phyloP scores from a whole-genome alignment of 2,329 filamentous ascomycete species.

The Cercospora sesami region DNA sequence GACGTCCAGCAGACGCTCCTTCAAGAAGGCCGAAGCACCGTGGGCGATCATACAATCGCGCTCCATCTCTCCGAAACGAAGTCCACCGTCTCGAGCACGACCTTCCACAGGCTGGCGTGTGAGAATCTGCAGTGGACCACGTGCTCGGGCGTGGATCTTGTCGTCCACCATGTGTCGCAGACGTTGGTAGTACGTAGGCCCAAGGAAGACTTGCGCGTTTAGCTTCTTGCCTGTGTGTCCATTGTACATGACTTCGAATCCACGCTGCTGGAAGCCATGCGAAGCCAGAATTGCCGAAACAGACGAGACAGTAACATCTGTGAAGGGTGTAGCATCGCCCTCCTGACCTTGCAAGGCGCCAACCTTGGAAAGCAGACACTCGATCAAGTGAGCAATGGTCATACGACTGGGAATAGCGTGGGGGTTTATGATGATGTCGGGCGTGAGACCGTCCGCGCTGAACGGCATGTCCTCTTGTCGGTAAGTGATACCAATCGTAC shows the following conservation, averaged over 20 bases:
- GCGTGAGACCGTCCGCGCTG: conserved; percentile 82
- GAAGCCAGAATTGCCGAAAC: conserved; percentile 82
- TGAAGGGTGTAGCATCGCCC: conserved; percentile 96
- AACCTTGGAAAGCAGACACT: conserved; percentile 96
- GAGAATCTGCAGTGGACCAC: conserved; percentile 94
- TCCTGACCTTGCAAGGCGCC: conserved; percentile 90
- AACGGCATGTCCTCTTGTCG: conserved; percentile 99
- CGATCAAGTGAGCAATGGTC: conserved; percentile 99
- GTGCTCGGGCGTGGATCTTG: conserved; percentile 98
- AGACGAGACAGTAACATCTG: conserved; percentile 92
- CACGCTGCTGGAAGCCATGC: conserved; percentile 93
- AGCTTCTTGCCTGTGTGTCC: conserved; percentile 95
- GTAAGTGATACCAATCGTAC: conserved; percentile 98
- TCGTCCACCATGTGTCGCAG: conserved; percentile 99
- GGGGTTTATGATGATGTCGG: conserved; percentile 97
- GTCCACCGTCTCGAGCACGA: conserved; percentile 94
- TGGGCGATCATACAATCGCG: conserved; percentile 99
- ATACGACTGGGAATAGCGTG: conserved; percentile 99
- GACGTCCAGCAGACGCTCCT: conserved; percentile 95
- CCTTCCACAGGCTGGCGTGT: conserved; percentile 96
- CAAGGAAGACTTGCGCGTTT: conserved; percentile 91
- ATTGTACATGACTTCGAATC: conserved; percentile 98
- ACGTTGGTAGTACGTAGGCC: conserved; percentile 97
- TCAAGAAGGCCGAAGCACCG: conserved; percentile 92
- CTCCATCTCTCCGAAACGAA: conserved; percentile 99